These are phyloP conservation scores for Mycosarcoma mackinlayi DNA, from an alignment of 1,284 basidiomycete genomes.

Conservation along the genomic window DNA sequence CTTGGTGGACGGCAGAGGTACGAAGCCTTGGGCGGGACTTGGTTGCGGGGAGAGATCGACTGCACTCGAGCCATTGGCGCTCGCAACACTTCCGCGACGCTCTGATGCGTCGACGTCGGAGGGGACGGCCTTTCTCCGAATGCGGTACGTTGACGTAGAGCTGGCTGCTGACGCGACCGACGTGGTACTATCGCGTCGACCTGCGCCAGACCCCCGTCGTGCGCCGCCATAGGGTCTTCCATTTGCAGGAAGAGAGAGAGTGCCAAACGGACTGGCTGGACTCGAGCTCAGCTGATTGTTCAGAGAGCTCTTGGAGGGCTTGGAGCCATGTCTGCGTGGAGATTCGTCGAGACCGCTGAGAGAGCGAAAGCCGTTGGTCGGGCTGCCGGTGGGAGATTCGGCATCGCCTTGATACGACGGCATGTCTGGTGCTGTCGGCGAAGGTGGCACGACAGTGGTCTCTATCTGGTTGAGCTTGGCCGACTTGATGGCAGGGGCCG, in stretches of 20 bases:
- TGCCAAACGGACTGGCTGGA: conserved; percentile 18
- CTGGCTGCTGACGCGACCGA: conserved; percentile 35
- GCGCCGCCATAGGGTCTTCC: conserved; percentile 8
- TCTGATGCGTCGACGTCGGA: conserved; percentile 27
- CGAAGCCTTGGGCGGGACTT: conserved; percentile 6
- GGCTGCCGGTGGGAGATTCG: conserved; percentile 22
- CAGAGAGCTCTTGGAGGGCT: conserved; percentile 8
- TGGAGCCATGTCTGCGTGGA: conserved; percentile 1
- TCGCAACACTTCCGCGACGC: conserved; percentile 14
- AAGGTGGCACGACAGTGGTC: conserved; percentile 25
- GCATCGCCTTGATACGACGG: neutral
- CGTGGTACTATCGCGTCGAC: conserved; percentile 25
- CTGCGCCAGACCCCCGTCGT: neutral
- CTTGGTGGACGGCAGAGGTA: conserved; percentile 14
- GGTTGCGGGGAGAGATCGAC: conserved; percentile 10
- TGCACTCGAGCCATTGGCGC: conserved; percentile 3
- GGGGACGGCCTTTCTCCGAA: conserved; percentile 44
- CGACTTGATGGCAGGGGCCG: conserved; percentile 22
- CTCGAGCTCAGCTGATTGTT: conserved; percentile 4
- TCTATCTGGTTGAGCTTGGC: conserved; percentile 2
- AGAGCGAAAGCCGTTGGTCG: conserved; percentile 9
- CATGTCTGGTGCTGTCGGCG: conserved; percentile 19
- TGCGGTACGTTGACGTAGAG: conserved; percentile 45
- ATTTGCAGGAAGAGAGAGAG: conserved; percentile 18
- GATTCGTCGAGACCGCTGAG: conserved; percentile 6